These are phyloP conservation scores for Boletus reticulatus DNA, from an alignment of 768 basidiomycete genomes.

Conservation along the genomic window DNA sequence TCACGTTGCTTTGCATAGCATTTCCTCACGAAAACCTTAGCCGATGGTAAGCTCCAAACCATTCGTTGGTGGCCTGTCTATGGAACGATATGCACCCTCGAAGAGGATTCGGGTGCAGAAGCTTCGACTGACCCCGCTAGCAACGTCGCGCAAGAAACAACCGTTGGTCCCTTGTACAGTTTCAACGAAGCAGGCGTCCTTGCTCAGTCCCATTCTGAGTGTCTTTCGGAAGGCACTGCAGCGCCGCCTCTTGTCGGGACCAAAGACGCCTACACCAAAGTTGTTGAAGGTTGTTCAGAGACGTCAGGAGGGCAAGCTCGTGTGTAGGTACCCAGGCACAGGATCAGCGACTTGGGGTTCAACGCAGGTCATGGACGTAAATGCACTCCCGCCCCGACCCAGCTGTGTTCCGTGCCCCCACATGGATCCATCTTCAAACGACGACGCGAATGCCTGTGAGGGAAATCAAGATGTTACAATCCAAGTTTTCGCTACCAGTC, in stretches of 20 bases:
- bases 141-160: not conserved
- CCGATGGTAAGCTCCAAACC: not conserved
- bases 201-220: too few relatives aligned
- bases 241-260: not conserved
- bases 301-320: not conserved
- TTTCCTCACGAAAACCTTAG: not conserved
- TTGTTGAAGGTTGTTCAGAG: not conserved
- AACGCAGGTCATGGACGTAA: not conserved
- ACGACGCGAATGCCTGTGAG: too few relatives aligned
- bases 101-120: not conserved
- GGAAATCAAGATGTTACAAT: too few relatives aligned
- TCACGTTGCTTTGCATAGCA: too few relatives aligned
- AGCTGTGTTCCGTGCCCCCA: too few relatives aligned
- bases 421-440: too few relatives aligned
- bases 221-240: not conserved
- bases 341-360: not conserved
- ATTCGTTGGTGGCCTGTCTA: constrained; percentile 2
- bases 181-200: not conserved
- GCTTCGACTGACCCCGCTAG: not conserved
- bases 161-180: not conserved
- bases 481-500: too few relatives aligned
- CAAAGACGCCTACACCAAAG: not conserved
- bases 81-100: not conserved
- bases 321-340: too few relatives aligned
- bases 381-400: not conserved